Evolutionary conservation across 495 filamentous ascomycete genomes (phyloP).

Genomic region (Daldinia caldariorum): DNA sequence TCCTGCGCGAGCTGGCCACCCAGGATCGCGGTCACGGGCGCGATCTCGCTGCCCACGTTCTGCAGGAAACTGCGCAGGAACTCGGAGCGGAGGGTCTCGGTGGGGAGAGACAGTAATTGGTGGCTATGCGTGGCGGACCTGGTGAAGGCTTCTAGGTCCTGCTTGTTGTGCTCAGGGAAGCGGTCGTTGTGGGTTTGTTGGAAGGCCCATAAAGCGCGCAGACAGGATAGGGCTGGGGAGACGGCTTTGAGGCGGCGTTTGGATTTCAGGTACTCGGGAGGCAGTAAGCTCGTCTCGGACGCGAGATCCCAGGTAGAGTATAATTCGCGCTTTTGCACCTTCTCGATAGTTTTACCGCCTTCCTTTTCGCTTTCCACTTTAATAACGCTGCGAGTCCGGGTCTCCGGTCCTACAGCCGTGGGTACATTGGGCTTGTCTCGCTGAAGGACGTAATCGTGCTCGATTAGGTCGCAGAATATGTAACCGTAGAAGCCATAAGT

Average conservation of each 20-base stretch:
- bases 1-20: conserved; percentile 94
- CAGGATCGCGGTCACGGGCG: conserved; percentile 87
- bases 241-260: conserved; percentile 76
- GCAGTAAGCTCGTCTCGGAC: conserved; percentile 75
- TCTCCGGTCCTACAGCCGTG: conserved; percentile 72
- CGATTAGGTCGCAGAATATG: conserved; percentile 90
- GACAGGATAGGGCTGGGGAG: conserved; percentile 80
- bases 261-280: conserved; percentile 71
- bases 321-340: conserved; percentile 89
- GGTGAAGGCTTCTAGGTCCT: conserved; percentile 76
- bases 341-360: conserved; percentile 75
- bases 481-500: conserved; percentile 94
- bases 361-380: conserved; percentile 77
- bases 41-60: conserved; percentile 81
- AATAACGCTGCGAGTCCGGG: conserved; percentile 78
- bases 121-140: conserved; percentile 78
- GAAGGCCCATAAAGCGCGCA: conserved; percentile 87
- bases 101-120: conserved; percentile 77
- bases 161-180: conserved; percentile 45
- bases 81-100: conserved; percentile 76
- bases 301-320: conserved; percentile 85
- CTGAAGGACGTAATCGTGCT: conserved; percentile 87
- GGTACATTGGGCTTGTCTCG: conserved; percentile 79
- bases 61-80: conserved; percentile 85
- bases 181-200: conserved; percentile 54